Percentiles rank a stretch among this genome's conserved stretches.
Evolutionary conservation across 192 early-diverging fungal genomes (phyloP).

Genomic region (Umbelopsis sp.): DNA sequence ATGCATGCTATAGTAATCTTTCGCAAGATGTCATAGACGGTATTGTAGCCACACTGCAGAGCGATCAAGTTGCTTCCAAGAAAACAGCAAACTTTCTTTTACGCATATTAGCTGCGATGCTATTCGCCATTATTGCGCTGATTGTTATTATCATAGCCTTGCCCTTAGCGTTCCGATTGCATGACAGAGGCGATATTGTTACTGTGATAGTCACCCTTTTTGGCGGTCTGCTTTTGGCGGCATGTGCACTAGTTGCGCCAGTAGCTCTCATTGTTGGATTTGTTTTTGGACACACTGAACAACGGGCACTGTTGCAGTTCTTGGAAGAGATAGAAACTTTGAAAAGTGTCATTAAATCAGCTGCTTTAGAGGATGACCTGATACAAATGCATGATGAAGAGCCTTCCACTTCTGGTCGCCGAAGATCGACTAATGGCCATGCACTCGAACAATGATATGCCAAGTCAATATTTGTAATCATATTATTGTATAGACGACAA

Average conservation of each 20-base stretch:
- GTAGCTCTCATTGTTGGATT: conserved; percentile 34
- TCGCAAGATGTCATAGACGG: neutral
- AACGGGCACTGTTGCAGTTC: conserved; percentile 25
- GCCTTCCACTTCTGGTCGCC: neutral
- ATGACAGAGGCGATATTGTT: neutral
- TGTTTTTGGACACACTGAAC: conserved; percentile 32
- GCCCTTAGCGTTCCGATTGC: neutral
- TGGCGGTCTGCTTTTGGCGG: conserved; percentile 13
- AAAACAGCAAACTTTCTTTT: conserved; percentile 6
- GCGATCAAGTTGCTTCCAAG: conserved; percentile 2
- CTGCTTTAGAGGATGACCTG: neutral
- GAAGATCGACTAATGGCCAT: neutral
- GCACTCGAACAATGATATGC: neutral
- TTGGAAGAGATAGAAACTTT: conserved; percentile 21
- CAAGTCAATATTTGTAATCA: neutral
- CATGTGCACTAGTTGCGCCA: neutral
- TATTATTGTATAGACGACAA: neutral
- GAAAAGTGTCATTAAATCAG: neutral
- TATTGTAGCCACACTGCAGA: conserved; percentile 1
- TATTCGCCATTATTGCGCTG: conserved; percentile 8
- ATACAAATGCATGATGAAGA: conserved; percentile 15
- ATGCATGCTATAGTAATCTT: conserved; percentile 5
- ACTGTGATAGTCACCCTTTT: neutral
- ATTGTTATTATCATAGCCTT: conserved; percentile 17
- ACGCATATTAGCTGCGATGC: neutral